These are phyloP conservation scores for Knoxdaviesia capensis DNA, from an alignment of 2,329 filamentous ascomycete genomes.

Conservation along the genomic window DNA sequence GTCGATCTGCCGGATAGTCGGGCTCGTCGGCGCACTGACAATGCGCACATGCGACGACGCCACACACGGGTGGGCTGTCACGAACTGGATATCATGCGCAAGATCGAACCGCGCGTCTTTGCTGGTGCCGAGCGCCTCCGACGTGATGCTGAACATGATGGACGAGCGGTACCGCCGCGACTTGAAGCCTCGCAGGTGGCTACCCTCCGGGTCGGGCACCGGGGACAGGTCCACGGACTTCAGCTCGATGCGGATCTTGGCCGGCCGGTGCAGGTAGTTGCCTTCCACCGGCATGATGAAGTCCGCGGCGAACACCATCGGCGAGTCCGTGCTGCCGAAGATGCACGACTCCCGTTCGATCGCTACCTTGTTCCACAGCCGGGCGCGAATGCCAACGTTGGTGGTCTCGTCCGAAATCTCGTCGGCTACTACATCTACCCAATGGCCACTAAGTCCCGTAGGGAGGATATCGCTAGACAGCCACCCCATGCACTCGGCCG, in stretches of 20 bases:
- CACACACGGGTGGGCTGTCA: constrained; percentile 45
- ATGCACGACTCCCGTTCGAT: constrained; percentile 41
- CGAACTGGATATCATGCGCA: constrained; percentile 39
- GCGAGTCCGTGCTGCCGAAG: constrained; percentile 33
- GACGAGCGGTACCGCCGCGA: no score
- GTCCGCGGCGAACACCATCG: constrained; percentile 35
- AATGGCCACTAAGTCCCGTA: constrained; percentile 28
- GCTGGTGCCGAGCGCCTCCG: constrained; percentile 4
- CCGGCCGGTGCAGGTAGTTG: constrained; percentile 25
- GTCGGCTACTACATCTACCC: constrained; percentile 37
- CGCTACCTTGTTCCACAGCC: constrained; percentile 38
- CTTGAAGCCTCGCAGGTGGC: constrained; percentile 14
- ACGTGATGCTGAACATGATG: constrained; percentile 9
- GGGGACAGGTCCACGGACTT: constrained; percentile 27
- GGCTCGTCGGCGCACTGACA: constrained; percentile 37
- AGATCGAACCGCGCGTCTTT: constrained; percentile 17
- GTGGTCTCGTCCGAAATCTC: constrained; percentile 25
- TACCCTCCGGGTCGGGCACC: constrained; percentile 14
- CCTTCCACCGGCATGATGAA: constrained; percentile 42
- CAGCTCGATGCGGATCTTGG: constrained; percentile 26
- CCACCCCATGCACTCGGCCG: constrained; percentile 49
- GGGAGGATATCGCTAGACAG: constrained; percentile 40
- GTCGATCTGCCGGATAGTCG: constrained; percentile 36
- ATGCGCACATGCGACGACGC: constrained; percentile 35
- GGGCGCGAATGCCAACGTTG: constrained; percentile 30